These are phyloP conservation scores for Acer yangbiense DNA, from an alignment of 345 rosid species.

Conservation along the genomic window DNA sequence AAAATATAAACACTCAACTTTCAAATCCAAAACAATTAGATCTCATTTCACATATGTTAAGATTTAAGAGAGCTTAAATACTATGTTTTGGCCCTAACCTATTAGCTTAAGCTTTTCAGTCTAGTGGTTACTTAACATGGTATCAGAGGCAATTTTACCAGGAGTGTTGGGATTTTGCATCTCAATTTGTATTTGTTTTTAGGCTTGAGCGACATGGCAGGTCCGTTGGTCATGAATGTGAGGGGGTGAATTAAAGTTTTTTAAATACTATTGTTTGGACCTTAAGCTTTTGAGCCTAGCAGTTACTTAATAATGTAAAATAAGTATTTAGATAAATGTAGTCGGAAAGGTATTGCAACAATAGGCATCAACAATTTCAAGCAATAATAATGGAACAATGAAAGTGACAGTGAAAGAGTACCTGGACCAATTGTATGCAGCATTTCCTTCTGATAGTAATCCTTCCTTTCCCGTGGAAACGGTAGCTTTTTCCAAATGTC, in stretches of 20 bases:
- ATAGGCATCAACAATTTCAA: not conserved
- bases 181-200: not conserved
- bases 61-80: not conserved
- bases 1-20: not conserved
- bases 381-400: constrained; percentile 10
- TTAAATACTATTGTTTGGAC: not conserved
- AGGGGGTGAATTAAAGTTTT: not conserved
- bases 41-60: not conserved
- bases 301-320: not conserved
- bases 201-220: not conserved
- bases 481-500: constrained; percentile 98
- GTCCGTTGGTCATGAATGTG: not conserved
- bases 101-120: too few species aligned
- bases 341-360: not conserved
- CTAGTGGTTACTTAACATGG: not conserved
- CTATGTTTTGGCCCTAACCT: not conserved
- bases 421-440: constrained; percentile 99
- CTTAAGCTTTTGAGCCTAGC: not conserved
- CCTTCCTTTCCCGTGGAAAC: constrained; percentile 99
- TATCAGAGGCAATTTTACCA: not conserved
- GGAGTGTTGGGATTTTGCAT: not conserved
- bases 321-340: not conserved
- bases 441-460: constrained; percentile 95
- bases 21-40: not conserved
- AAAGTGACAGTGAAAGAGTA: constrained; percentile 30